These are phyloP conservation scores for Botrytis medusae DNA, from an alignment of 2,329 filamentous ascomycete species.

Conservation along the genomic window DNA sequence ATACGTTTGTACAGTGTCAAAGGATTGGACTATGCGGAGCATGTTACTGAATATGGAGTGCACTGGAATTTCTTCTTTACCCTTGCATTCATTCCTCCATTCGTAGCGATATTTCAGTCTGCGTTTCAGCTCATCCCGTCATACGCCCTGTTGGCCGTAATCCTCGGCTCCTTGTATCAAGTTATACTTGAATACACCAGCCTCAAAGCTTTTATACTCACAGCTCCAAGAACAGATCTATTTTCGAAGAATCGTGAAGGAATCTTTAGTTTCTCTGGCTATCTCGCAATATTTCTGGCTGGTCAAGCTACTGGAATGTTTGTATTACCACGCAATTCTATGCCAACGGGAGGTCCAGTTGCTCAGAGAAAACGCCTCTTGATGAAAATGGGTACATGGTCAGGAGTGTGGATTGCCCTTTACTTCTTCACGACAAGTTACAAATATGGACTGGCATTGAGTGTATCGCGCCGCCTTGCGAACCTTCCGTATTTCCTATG, in stretches of 20 bases:
- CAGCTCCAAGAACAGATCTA: constrained; percentile 74
- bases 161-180: constrained; percentile 71
- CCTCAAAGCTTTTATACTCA: constrained; percentile 81
- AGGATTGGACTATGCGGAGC: constrained; percentile 91
- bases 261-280: constrained; percentile 91
- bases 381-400: constrained; percentile 63
- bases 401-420: constrained; percentile 65
- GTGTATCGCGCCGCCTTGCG: constrained; percentile 83
- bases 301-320: constrained; percentile 82
- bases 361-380: constrained; percentile 59
- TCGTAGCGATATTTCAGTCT: constrained; percentile 79
- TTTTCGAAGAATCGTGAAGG: constrained; percentile 92
- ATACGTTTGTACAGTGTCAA: constrained; percentile 87
- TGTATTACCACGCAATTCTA: constrained; percentile 64
- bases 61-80: constrained; percentile 99
- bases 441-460: constrained; percentile 67
- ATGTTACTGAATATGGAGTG: constrained; percentile 95
- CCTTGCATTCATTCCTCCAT: constrained; percentile 81
- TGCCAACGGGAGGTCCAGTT: constrained; percentile 44
- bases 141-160: constrained; percentile 71
- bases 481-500: constrained; percentile 93
- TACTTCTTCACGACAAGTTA: constrained; percentile 70
- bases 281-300: constrained; percentile 89
- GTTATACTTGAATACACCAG: constrained; percentile 69
- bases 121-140: constrained; percentile 70